Evolutionary conservation across 257 asterid species (phyloP), one percentile per base, ranked within the genome.

Genomic region (Gentiana macrophylla): DNA sequence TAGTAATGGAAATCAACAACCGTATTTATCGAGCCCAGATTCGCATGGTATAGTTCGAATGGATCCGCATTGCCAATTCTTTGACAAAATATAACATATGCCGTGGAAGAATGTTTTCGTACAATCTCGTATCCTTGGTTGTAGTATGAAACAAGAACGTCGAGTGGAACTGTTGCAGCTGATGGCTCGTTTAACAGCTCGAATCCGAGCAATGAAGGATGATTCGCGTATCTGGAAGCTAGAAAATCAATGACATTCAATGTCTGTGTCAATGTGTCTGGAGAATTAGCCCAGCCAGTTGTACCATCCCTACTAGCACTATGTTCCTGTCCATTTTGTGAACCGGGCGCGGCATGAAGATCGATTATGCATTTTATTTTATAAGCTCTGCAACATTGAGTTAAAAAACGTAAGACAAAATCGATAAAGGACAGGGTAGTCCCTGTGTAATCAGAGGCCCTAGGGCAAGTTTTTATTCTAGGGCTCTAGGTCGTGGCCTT

Each of bases 271-370:
- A 88, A 63, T 55, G 67, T 56, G 57, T 75, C 77, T 0, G 73
- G 62, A 41, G 92, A 77, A 33, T 78, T 71, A 8, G 86, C 78
- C 97, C 97, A 88, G 55, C 83, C 93, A 0, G 81, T 77, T 6
- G 80, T 75, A 33, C 95, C 97, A 43, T 88, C 97, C 68, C 85
- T 70, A 74, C 94, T 80, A 15, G 94, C 83, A 70, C 97, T 85
- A 77, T 88, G 94, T 62, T 88, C 97, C 84, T 75, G 75, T 49
- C 94, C 94, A 35, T 88, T 88, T 74, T 88, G 95, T 35, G 97
- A 88, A 68, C 83, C 94, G 0, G 95, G 95, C 47, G 91, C 94
- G 32, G 97, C 95, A 65, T 85, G 97, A 49, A 85, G 89, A 68
- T 88, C 95, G 5, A 88, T 72, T 68, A 85, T 88, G 83, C 94